Conservation (phyloP, 75 land plant genomes). For the Cupressus sempervirens region DNA sequence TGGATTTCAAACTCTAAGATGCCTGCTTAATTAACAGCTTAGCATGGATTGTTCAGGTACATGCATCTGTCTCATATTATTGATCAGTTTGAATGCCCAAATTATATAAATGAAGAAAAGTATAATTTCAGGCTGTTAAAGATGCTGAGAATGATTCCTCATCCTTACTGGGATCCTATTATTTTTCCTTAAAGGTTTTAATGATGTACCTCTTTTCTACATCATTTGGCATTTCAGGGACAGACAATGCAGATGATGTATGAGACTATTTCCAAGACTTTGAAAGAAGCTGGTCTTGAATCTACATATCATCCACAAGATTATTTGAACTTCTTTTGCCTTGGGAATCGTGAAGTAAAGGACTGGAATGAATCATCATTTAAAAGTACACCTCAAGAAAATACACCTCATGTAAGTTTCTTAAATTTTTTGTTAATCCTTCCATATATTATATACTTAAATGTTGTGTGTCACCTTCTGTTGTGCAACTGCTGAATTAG, state of each 20-base stretch:
- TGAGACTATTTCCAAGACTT: slow-evolving; percentile 48
- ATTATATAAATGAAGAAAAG: background rate
- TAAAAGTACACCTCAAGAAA: slow-evolving; percentile 14
- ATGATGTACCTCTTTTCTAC: background rate
- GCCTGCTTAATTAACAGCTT: background rate
- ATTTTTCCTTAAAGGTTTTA: background rate
- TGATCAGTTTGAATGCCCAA: background rate
- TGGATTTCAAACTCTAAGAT: slow-evolving; percentile 2
- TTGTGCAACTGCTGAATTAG: background rate
- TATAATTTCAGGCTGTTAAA: background rate
- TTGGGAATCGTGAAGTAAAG: slow-evolving; percentile 63
- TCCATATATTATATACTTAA: background rate
- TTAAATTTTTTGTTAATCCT: background rate
- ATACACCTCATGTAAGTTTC: slow-evolving; percentile 28
- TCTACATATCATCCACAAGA: slow-evolving; percentile 53
- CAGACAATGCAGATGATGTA: slow-evolving; percentile 95
- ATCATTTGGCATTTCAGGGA: slow-evolving; percentile 26
- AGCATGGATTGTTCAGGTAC: background rate
- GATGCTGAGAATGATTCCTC: background rate
- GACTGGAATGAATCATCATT: slow-evolving; percentile 15
- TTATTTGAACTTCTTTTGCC: slow-evolving; percentile 79
- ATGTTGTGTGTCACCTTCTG: background rate
- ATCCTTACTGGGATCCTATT: background rate
- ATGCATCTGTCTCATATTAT: background rate
- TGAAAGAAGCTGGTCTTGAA: slow-evolving; percentile 35